Evolutionary conservation across 352 stramenopile genomes (phyloP).

Genomic region (Globisporangium paddicum): DNA sequence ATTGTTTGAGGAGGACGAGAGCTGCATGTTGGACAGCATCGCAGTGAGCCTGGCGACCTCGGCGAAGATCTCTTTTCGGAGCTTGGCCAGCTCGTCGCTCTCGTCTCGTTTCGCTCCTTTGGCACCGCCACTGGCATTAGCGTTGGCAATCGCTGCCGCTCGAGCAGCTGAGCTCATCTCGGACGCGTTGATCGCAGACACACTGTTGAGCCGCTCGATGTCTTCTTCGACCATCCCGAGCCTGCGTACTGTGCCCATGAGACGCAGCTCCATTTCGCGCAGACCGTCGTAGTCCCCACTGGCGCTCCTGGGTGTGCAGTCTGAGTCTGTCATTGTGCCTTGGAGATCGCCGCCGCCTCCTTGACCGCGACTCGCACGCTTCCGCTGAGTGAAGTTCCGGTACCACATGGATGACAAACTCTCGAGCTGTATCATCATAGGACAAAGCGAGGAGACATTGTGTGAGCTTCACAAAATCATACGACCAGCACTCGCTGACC

Average conservation of each 20-base stretch:
- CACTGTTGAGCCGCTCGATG: constrained; percentile 47
- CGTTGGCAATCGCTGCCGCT: background rate
- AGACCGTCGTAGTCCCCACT: constrained; percentile 23
- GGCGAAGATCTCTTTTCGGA: constrained; percentile 43
- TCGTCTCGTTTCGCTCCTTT: background rate
- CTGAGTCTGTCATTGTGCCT: constrained; percentile 6
- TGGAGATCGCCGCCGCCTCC: constrained; percentile 14
- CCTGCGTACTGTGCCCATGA: constrained; percentile 51
- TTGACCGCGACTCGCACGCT: constrained; percentile 10
- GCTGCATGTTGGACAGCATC: constrained; percentile 22
- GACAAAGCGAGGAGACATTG: background rate
- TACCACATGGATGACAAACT: constrained; percentile 63
- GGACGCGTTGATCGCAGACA: constrained; percentile 19
- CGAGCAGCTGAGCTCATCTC: constrained; percentile 10
- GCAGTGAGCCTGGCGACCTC: constrained; percentile 47
- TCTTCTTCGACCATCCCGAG: constrained; percentile 59
- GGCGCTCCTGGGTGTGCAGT: constrained; percentile 11
- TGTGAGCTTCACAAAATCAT: constrained; percentile 1
- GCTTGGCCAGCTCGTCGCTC: constrained; percentile 34
- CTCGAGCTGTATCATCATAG: constrained; percentile 28
- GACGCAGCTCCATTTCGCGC: constrained; percentile 50
- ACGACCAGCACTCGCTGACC: background rate
- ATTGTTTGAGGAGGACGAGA: background rate
- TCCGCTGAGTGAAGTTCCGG: constrained; percentile 45
- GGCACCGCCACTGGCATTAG: background rate